A percentile compares a stretch with the other conserved stretches of the same genome.
Conservation (phyloP, 768 basidiomycete genomes). For the Lactifluus pinguis region DNA sequence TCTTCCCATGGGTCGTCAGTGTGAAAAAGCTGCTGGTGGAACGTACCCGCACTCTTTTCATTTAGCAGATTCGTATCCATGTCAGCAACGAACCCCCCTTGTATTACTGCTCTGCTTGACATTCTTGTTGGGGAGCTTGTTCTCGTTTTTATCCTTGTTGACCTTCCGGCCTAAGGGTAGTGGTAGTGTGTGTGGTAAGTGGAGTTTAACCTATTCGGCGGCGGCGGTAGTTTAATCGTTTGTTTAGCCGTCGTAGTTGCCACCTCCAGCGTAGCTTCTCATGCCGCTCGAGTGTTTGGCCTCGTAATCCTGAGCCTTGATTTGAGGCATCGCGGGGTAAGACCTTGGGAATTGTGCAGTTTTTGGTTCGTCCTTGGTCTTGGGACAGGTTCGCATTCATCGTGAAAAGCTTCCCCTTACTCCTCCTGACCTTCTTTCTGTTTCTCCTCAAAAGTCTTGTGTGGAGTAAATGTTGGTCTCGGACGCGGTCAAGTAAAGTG, state of each 20-base stretch:
- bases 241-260: conserved; percentile 13
- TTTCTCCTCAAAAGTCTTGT: background rate
- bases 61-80: background rate
- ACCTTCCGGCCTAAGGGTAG: background rate
- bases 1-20: background rate
- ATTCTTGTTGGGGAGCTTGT: conserved; percentile 19
- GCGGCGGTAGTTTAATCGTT: background rate
- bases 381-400: conserved; percentile 6
- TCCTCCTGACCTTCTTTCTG: background rate
- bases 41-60: background rate
- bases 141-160: conserved; percentile 14
- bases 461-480: background rate
- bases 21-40: background rate
- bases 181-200: conserved; percentile 1
- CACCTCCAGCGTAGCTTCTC: background rate
- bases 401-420: background rate
- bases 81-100: background rate
- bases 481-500: conserved; percentile 7
- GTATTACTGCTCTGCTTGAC: conserved; percentile 13
- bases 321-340: background rate
- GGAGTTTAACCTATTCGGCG: background rate
- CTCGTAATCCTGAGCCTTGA: conserved; percentile 9
- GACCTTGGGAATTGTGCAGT: conserved; percentile 1
- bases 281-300: conserved; percentile 9
- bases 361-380: conserved; percentile 8